Evolutionary conservation across 352 stramenopile genomes (phyloP).

Genomic region (Phytophthora vignae): DNA sequence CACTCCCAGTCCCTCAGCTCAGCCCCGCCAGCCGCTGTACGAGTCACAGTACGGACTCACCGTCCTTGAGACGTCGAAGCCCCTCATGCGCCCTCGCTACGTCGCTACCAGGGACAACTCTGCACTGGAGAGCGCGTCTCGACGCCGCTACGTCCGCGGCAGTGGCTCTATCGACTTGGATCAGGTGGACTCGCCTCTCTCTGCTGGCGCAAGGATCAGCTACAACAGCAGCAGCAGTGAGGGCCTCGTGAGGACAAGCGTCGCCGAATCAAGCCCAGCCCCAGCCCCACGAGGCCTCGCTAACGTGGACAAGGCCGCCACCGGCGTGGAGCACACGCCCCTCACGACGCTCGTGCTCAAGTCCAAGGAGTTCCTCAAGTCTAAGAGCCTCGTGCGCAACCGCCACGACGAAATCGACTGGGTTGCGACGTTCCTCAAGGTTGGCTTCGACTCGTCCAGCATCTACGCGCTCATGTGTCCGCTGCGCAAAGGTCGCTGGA

Average conservation of each 20-base stretch:
- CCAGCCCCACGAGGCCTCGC: neutral
- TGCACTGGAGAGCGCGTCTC: neutral
- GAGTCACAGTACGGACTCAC: slow-evolving; percentile 22
- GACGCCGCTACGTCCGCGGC: slow-evolving; percentile 14
- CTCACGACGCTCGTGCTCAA: slow-evolving; percentile 68
- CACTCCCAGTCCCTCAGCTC: neutral
- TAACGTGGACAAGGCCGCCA: slow-evolving; percentile 1
- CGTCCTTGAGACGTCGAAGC: slow-evolving; percentile 26
- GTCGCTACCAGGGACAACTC: neutral
- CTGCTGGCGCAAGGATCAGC: neutral
- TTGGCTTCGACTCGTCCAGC: slow-evolving; percentile 73
- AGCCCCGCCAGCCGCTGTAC: slow-evolving; percentile 23
- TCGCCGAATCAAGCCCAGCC: neutral
- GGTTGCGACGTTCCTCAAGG: slow-evolving; percentile 77
- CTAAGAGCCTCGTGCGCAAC: slow-evolving; percentile 71
- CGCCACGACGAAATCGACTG: slow-evolving; percentile 83
- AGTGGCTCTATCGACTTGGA: slow-evolving; percentile 1
- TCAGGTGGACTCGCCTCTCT: neutral
- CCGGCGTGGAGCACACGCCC: slow-evolving; percentile 40
- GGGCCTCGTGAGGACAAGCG: neutral
- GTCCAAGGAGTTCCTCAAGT: slow-evolving; percentile 71
- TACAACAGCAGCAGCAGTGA: slow-evolving; percentile 10
- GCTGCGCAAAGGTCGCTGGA: slow-evolving; percentile 78
- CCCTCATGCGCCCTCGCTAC: slow-evolving; percentile 8
- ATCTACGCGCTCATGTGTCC: slow-evolving; percentile 85